phyloP scores from a whole-genome alignment of 768 basidiomycete genomes.

The Podaxis mareebaensis region DNA sequence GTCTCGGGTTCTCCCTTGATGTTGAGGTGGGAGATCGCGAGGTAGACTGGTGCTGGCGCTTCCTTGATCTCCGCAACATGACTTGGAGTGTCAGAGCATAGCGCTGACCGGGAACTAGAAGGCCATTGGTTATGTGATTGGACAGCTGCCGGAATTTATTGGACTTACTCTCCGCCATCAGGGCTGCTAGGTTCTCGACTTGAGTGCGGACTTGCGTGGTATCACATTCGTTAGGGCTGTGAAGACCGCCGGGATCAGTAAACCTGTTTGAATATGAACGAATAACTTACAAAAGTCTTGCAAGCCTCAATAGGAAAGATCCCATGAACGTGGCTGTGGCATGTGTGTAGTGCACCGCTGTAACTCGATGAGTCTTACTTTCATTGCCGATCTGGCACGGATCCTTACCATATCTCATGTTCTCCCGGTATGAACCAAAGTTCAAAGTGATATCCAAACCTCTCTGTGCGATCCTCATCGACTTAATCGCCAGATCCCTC shows the following conservation, averaged over 20 bases:
- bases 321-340: conserved; percentile 94
- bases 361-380: conserved; percentile 11
- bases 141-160: background rate
- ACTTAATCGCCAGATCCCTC: conserved; percentile 75
- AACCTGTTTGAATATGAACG: background rate
- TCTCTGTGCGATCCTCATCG: conserved; percentile 79
- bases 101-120: conserved; percentile 84
- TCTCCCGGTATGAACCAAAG: conserved; percentile 82
- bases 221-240: conserved; percentile 85
- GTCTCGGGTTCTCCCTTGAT: conserved; percentile 22
- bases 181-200: conserved; percentile 73
- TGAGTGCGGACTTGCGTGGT: conserved; percentile 69
- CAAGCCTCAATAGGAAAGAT: conserved; percentile 83
- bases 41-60: conserved; percentile 52
- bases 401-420: conserved; percentile 83
- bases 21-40: conserved; percentile 63
- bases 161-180: conserved; percentile 76
- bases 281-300: conserved; percentile 71
- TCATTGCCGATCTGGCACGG: background rate
- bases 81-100: conserved; percentile 89
- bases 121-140: background rate
- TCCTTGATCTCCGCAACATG: conserved; percentile 80
- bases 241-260: background rate
- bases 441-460: conserved; percentile 85
- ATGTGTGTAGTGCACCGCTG: conserved; percentile 90